Evolutionary conservation across 148 eudicot genomes (phyloP), one percentile per base, ranked within the genome.

Genomic region (Rhododendron molle): DNA sequence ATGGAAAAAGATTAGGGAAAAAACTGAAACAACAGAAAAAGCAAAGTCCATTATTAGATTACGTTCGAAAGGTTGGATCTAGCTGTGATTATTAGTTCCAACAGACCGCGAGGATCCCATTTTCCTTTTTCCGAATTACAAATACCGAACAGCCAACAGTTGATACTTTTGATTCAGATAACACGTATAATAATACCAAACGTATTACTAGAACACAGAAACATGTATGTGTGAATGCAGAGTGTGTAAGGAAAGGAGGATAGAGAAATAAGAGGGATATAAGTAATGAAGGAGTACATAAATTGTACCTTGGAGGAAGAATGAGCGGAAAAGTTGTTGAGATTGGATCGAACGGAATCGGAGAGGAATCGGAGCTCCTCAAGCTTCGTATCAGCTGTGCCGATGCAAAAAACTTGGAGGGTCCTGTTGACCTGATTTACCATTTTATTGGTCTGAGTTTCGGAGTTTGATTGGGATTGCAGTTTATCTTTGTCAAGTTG

Each of bases 371-470:
- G 44, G 44, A 97, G 91, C 85, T 97, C 99, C 14, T 97, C 90
- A 28, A 94, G 90, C 89, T 97, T 97, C 2, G 98, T 94, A 89
- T 97, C 99, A 69, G 94, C 96, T 3, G 99, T 97, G 20, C 94
- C 99, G 9, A 95, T 89, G 83, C 98, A 94, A 81, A 89, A 93
- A 16, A 97, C 93, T 87, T 92, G 92, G 54, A 87, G 50, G 16
- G 72, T 62, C 21, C 54, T 87, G 5, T 84, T n/a, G 13, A 60
- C 79, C 30, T 78, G 50, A 46, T 84, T 84, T 69, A 28, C 88
- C 94, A 91, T 92, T 80, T 13, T 49, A 46, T 30, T 4, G 52
- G 44, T 56, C 44, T 12, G 11, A 7, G 44, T 40, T 40, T 76
- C 80, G n/a, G n/a, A 10, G 14, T 11, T 69, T 12, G 74, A 69